Evolutionary conservation across 2,329 filamentous ascomycete genomes (phyloP), one percentile per base, ranked within the genome.

Genomic region (Aspergillus felis): DNA sequence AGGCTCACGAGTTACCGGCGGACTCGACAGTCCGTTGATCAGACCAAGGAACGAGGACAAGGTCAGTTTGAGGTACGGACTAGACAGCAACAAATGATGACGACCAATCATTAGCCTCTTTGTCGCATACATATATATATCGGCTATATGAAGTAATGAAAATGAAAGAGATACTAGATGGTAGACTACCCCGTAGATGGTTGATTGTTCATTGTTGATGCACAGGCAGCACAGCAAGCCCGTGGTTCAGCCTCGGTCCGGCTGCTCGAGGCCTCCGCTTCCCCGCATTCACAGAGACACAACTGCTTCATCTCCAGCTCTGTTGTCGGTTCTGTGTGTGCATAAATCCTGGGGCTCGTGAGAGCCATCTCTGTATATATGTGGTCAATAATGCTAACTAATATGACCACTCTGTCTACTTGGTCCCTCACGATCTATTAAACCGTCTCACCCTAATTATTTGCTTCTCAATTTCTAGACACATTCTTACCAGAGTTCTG

Each of bases 221-320:
- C n/a, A n/a, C n/a, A n/a, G n/a, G n/a, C n/a, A n/a, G 22, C 4
- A 22, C 5, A 3, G 6, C 28, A 24, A 24, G 20, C 9, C 9
- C 8, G 25, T 17, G 47, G 20, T 28, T 17, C 48, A 22, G 46
- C 53, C 53, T 55, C 53, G 53, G 53, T 50, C 27, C 53, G 44
- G 44, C 10, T 47, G 29, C 29, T 51, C 9, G 29, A 14, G 27
- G 29, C 28, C 47, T 58, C 56, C 53, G 48, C 55, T 57, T 60
- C 58, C 58, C 56, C 58, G 58, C 56, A 61, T 58, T 50, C 47
- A 20, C 42, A 14, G 27, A 44, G 42, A 8, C 42, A 46, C 20
- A 24, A 24, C 20, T 4, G 22, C 41, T 12, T 46, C 42, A 10
- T 46, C 42, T 24, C 24, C 17, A 12, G 6, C 44, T 14, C 12